Conservation (phyloP, 2,329 filamentous ascomycete species). For the Paecilomyces sp. region DNA sequence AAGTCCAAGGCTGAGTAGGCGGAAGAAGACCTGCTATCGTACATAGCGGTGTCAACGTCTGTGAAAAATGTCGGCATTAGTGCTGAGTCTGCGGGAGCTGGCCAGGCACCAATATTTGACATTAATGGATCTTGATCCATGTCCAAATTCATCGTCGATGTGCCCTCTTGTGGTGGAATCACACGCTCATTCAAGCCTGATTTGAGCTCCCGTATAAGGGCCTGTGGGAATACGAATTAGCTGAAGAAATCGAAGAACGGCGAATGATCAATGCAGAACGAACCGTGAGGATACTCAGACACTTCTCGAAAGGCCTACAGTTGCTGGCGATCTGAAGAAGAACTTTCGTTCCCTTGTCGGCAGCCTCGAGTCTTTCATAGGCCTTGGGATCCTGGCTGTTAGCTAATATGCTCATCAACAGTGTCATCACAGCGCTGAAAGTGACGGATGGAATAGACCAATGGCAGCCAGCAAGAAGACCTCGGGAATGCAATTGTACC, state of each 20-base stretch:
- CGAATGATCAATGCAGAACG: neutral
- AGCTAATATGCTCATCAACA: neutral
- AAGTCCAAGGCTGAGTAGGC: neutral
- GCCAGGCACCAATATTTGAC: neutral
- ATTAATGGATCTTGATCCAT: neutral
- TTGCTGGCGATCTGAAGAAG: neutral
- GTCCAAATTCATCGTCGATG: neutral
- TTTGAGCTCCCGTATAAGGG: neutral
- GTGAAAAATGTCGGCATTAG: neutral
- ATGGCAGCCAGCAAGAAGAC: neutral
- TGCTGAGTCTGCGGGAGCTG: neutral
- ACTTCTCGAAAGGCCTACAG: neutral
- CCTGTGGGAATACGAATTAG: neutral
- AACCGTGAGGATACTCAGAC: neutral
- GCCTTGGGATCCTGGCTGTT: neutral
- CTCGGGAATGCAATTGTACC: neutral
- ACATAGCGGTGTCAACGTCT: neutral
- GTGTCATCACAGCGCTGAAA: neutral
- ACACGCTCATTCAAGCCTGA: neutral
- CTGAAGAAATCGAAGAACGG: neutral
- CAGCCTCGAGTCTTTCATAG: neutral
- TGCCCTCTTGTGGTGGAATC: neutral
- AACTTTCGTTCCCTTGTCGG: neutral
- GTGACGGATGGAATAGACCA: neutral
- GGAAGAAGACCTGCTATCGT: neutral